These are phyloP conservation scores for Penicillium sclerotigenum DNA, from an alignment of 2,329 filamentous ascomycete genomes.

Conservation along the genomic window DNA sequence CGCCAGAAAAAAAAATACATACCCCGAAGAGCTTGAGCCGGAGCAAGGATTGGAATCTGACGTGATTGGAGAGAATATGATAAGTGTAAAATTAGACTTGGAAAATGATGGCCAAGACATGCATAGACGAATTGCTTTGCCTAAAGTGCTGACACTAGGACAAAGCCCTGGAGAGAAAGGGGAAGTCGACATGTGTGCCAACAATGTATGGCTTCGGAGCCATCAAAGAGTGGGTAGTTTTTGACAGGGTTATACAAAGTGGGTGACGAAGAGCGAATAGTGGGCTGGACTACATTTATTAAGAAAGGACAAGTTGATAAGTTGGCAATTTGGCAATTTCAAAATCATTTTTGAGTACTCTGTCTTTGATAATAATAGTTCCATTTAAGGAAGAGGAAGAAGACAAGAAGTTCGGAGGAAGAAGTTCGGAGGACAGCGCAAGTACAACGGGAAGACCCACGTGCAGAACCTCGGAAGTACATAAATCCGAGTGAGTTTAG, in stretches of 20 bases:
- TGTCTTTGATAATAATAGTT: not conserved
- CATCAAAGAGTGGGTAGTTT: constrained; percentile 1
- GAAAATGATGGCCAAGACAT: not conserved
- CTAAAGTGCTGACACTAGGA: not conserved
- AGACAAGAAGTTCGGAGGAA: not conserved
- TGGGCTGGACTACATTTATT: not conserved
- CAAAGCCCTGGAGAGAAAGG: not conserved
- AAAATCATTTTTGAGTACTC: not conserved
- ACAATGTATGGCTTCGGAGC: not conserved
- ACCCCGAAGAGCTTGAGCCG: constrained; percentile 1
- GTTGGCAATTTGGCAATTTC: not conserved
- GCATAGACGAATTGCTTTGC: not conserved
- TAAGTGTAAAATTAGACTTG: not conserved
- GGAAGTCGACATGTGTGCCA: not conserved
- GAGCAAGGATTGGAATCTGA: not conserved
- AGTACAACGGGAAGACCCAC: constrained; percentile 7
- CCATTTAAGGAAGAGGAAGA: not conserved
- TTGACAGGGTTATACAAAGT: constrained; percentile 1
- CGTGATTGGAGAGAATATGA: constrained; percentile 4
- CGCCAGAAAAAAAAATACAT: not conserved
- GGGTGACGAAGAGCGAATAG: not conserved
- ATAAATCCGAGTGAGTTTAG: constrained; percentile 32
- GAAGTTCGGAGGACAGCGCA: too few species aligned
- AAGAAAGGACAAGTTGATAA: not conserved
- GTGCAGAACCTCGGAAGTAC: constrained; percentile 27